These are phyloP conservation scores for Penicillium decumbens DNA, from an alignment of 2,329 filamentous ascomycete species.

Conservation along the genomic window DNA sequence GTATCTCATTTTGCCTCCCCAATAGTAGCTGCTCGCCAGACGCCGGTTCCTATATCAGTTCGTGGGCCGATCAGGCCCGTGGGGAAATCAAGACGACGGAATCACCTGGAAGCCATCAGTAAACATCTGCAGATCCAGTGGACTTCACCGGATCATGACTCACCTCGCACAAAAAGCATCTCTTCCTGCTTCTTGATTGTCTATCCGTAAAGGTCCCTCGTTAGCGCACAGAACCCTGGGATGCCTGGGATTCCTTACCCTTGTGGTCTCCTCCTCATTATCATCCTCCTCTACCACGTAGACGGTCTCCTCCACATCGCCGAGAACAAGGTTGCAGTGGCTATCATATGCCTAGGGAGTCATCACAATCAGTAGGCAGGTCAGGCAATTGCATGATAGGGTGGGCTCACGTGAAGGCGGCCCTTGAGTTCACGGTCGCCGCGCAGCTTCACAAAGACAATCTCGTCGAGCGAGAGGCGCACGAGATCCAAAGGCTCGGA, in stretches of 20 bases:
- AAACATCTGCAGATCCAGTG: conserved; percentile 10
- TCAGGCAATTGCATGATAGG: not conserved
- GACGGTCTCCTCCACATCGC: conserved; percentile 95
- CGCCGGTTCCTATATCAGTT: conserved; percentile 17
- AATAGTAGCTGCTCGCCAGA: conserved; percentile 15
- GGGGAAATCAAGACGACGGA: conserved; percentile 70
- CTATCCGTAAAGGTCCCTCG: conserved; percentile 42
- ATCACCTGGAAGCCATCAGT: conserved; percentile 53
- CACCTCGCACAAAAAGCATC: conserved; percentile 97
- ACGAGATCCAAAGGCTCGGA: conserved; percentile 95
- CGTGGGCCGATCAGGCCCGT: conserved; percentile 40
- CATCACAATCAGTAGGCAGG: conserved; percentile 16
- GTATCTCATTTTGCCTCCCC: conserved; percentile 14
- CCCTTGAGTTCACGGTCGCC: conserved; percentile 95
- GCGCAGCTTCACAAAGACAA: conserved; percentile 94
- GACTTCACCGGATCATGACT: conserved; percentile 24
- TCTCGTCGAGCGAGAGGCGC: conserved; percentile 86
- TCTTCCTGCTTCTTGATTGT: conserved; percentile 95
- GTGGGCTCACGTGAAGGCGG: conserved; percentile 72
- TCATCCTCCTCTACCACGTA: conserved; percentile 87
- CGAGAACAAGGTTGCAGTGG: conserved; percentile 93
- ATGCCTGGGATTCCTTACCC: conserved; percentile 49
- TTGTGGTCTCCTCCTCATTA: conserved; percentile 67
- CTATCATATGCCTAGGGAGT: conserved; percentile 81
- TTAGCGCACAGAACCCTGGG: conserved; percentile 10